Evolutionary conservation across 441 rosid species (phyloP).

Genomic region (Bocquillonia castaneifolia): DNA sequence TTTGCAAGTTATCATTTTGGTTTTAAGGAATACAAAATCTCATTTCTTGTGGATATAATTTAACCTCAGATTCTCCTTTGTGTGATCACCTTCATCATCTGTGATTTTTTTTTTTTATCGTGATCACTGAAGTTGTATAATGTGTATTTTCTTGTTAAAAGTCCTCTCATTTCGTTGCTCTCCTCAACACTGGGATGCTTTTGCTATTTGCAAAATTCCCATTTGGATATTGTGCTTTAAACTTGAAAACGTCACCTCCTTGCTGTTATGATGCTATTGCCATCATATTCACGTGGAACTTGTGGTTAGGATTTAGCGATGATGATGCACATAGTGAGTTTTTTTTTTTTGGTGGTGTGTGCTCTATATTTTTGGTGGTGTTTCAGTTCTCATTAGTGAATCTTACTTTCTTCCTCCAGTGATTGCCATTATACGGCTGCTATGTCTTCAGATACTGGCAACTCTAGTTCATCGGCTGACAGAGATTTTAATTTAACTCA

Average conservation of each 20-base stretch:
- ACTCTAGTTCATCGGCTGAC: conserved; percentile 38
- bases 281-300: background rate
- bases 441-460: conserved; percentile 35
- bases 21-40: no score
- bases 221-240: background rate
- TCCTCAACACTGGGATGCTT: background rate
- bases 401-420: conserved; percentile 31
- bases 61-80: no score
- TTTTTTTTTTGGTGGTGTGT: background rate
- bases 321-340: background rate
- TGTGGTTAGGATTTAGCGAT: background rate
- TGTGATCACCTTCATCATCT: no score
- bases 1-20: no score
- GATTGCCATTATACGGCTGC: conserved; percentile 32
- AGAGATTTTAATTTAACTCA: conserved; percentile 31
- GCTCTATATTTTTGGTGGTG: background rate
- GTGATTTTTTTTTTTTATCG: background rate
- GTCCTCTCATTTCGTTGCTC: no score
- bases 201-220: no score
- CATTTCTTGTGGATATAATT: no score
- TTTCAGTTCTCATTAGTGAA: conserved; percentile 7
- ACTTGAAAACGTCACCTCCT: background rate
- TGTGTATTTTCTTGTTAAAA: background rate
- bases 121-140: background rate
- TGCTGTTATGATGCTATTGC: background rate